Base-by-base conservation (phyloP, 169 alveolate species). In the Eimeria brunetti region DNA sequence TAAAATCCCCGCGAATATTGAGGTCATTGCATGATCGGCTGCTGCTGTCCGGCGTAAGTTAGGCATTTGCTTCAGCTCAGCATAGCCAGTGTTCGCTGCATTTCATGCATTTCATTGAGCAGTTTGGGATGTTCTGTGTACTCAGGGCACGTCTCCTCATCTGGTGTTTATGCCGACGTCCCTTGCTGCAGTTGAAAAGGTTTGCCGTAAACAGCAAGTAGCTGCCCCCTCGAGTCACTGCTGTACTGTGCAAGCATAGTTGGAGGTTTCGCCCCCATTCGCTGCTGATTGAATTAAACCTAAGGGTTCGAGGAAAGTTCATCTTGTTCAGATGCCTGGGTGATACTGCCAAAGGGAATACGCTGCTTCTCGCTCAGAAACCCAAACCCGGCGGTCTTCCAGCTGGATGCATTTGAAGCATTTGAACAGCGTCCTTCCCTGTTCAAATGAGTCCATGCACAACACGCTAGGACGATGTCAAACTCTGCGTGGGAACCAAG, bases 121-220 rank as follows among this genome's bases (percentile, higher is more conserved):
- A 36, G 3, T 4, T 33, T 2, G 75, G 9, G 27, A n/a, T 44
- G 22, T 27, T 44, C 44, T 62, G 69, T 41, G 83, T 16, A 46
- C 62, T 60, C 93, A 86, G 93, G 93, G 49, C n/a, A 64, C 41
- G 7, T 56, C 83, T 44, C 81, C 93, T 24, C 78, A 71, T 56
- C 94, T 93, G 12, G 88, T 93, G 85, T 93, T 93, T 51, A 75
- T 88, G 89, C 96, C 96, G 30, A 93, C 94, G 33, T 69, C 96
- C 64, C 81, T 81, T 27, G 96, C 93, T 56, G 96, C 93, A 16
- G 93, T 49, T 27, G 96, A 93, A 67, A 36, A 86, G 93, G 93
- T 86, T 36, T 41, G 88, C 69, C 4, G 27, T 18, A 12, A 38
- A 51, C 9, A 36, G 53, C 83, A 36, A 20, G 30, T 53, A 73